Percentiles rank a stretch among this genome's conserved stretches.
Evolutionary conservation across 768 basidiomycete species (phyloP).

Genomic region (Boletus reticuloceps): DNA sequence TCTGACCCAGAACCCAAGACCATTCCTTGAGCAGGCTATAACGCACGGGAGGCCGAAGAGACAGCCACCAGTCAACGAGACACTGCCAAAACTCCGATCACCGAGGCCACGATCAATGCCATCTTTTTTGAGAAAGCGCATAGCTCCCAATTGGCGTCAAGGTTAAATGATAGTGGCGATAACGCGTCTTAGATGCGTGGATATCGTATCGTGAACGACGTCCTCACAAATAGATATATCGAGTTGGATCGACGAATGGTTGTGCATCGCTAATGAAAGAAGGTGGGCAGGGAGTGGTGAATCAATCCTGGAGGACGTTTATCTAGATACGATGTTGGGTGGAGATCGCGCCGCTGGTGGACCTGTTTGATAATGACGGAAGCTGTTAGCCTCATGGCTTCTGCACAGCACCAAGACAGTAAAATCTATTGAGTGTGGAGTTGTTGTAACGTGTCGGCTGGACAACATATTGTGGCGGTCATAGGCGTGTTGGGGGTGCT

Average conservation of each 20-base stretch:
- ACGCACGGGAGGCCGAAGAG: not conserved
- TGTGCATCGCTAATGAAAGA: not conserved
- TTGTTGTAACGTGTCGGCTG: not conserved
- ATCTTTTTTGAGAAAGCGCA: not conserved
- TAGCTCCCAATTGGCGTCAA: not conserved
- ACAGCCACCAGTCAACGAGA: not conserved
- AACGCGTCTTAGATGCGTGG: not conserved
- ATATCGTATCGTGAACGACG: not conserved
- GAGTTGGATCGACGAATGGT: not conserved
- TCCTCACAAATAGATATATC: not conserved
- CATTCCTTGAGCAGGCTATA: not conserved
- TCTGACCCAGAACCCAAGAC: not conserved
- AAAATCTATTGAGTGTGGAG: not conserved
- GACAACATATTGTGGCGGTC: not conserved
- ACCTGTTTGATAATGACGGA: slow-evolving; percentile 7
- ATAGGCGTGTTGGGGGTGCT: no score
- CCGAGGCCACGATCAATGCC: not conserved
- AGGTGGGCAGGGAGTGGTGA: not conserved
- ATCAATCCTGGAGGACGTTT: not conserved
- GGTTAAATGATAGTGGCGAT: not conserved
- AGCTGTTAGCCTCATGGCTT: slow-evolving; percentile 14
- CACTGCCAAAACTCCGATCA: not conserved
- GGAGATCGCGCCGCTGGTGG: not conserved
- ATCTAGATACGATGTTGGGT: not conserved
- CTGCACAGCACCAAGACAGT: slow-evolving; percentile 3